Conservation (phyloP, 2,329 filamentous ascomycete genomes). For the Albophoma yamanashiensis region DNA sequence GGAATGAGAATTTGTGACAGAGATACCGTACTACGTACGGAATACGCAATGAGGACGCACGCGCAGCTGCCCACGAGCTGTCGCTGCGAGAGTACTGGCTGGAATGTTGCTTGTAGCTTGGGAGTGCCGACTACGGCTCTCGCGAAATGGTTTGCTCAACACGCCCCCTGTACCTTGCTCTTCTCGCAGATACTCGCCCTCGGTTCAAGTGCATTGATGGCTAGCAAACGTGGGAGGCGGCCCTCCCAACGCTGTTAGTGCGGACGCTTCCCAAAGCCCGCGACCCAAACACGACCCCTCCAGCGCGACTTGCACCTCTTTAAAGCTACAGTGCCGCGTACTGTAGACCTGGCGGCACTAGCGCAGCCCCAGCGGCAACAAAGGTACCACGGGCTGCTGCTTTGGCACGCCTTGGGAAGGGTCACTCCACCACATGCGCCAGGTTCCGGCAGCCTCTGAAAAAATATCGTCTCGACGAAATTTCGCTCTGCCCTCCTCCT, state of each 20-base stretch:
- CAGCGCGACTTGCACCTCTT: background rate
- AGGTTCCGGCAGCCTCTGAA: constrained; percentile 10
- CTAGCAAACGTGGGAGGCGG: background rate
- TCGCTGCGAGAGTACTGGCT: too few relatives aligned
- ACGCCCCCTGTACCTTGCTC: background rate
- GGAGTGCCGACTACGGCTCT: background rate
- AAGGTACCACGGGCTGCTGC: background rate
- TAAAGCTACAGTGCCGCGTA: background rate
- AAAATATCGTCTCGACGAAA: constrained; percentile 24
- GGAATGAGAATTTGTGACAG: background rate
- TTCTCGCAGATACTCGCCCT: background rate
- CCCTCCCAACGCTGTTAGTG: background rate
- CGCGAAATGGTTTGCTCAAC: background rate
- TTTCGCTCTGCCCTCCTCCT: constrained; percentile 24
- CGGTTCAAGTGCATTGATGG: too few relatives aligned
- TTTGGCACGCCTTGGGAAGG: constrained; percentile 1
- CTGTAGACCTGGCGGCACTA: background rate
- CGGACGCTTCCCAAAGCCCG: background rate
- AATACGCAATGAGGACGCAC: too few relatives aligned
- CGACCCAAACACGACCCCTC: background rate
- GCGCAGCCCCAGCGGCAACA: background rate
- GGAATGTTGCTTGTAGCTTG: background rate
- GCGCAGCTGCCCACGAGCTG: too few relatives aligned
- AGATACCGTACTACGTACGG: background rate
- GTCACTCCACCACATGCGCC: constrained; percentile 9